Conservation (phyloP, 164 flowering plant species). For the Euptelea pleiosperma region DNA sequence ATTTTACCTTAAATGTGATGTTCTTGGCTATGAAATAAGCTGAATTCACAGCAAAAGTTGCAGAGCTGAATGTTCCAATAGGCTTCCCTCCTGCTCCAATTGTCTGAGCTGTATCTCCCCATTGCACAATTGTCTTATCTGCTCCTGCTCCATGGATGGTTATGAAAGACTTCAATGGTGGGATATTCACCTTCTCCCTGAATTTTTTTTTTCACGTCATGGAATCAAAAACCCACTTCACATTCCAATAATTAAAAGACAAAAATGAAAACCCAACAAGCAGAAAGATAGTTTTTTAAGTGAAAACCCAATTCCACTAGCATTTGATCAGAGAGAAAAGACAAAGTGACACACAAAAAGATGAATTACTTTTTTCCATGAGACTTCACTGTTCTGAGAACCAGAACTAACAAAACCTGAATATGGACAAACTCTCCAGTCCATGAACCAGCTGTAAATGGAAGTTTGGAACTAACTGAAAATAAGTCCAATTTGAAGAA, state of each 20-base stretch:
- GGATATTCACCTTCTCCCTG: slow-evolving; percentile 93
- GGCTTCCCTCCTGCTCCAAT: slow-evolving; percentile 67
- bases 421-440: no score
- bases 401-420: no score
- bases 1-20: slow-evolving; percentile 87
- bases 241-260: not conserved
- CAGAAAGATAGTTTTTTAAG: no score
- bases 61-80: slow-evolving; percentile 82
- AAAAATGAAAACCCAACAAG: not conserved
- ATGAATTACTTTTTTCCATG: no score
- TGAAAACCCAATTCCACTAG: not conserved
- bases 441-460: no score
- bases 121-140: slow-evolving; percentile 80
- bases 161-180: slow-evolving; percentile 71
- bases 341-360: no score
- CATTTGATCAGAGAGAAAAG: slow-evolving; percentile 3
- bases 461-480: not conserved
- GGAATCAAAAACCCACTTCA: slow-evolving; percentile 6
- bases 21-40: slow-evolving; percentile 89
- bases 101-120: slow-evolving; percentile 94
- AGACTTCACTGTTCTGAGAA: no score
- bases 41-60: slow-evolving; percentile 92
- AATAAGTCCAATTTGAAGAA: no score
- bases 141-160: slow-evolving; percentile 94
- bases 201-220: slow-evolving; percentile 12